Base-by-base conservation (phyloP, 371 early-diverging fungal genomes). In the Mortierella sp. region DNA sequence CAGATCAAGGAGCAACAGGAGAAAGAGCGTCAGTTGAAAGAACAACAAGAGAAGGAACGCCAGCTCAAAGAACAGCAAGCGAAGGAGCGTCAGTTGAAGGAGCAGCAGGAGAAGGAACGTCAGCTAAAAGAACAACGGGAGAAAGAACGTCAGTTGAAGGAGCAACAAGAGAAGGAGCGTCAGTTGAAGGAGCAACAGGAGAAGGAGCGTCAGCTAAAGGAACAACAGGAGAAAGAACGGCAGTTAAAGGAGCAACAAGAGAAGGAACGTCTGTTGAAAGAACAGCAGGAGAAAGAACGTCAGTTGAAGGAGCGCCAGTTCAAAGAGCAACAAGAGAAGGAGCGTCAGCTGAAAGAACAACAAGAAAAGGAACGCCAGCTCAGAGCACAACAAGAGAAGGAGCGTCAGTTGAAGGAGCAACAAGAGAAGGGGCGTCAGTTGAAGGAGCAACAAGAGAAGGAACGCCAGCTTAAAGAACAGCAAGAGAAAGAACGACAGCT, bases 341-440 rank as follows among this genome's bases (percentile, higher is more conserved):
- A 72, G 32, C 61, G 9, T 22, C 66, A 37, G 20, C 4, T 39
- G 11, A 62, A 73, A 30, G 63, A 73, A 37, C 70, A 49, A 22
- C 65, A 66, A 24, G 66, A 66, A 51, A 70, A 66, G 37, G 75
- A 69, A 1, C 75, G 60, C 8, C 63, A 40, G n/a, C 30, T 68
- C 11, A 75, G 47, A 39, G 76, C 63, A n/a, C 71, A 66, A 12
- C 54, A 40, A 16, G 76, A 76, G 35, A 76, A 76, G 43, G 70
- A 75, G 3, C 49, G 30, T 8, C 69, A 32, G 11, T n/a, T 68
- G 35, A 68, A 64, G 60, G 64, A 67, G 20, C 57, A 64, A n/a
- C 64, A 68, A 26, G 68, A 47, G 40, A 66, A 59, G 37, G 69
- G 69, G 26, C 65, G 57, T 10, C 60, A 59, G 43, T 30, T 61